Evolutionary conservation across 768 basidiomycete species (phyloP).

Genomic region (Psilocybe subaeruginosa): DNA sequence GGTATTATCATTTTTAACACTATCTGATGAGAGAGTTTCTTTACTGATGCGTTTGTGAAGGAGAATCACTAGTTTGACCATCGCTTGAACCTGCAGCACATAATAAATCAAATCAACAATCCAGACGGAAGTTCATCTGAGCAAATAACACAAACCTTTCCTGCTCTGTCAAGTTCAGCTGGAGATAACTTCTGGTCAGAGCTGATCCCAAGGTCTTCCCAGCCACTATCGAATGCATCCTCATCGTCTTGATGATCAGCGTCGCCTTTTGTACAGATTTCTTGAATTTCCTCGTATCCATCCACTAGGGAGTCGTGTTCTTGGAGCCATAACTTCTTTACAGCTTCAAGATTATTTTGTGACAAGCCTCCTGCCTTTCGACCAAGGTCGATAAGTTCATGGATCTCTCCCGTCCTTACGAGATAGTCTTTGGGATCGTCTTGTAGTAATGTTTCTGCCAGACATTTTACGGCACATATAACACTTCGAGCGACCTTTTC

Average conservation of each 20-base stretch:
- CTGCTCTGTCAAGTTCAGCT: conserved; percentile 57
- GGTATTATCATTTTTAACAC: conserved; percentile 19
- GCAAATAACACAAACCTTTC: conserved; percentile 45
- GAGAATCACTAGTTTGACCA: conserved; percentile 61
- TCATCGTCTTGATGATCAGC: conserved; percentile 32
- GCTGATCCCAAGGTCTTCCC: conserved; percentile 66
- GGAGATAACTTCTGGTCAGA: conserved; percentile 45
- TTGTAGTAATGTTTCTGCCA: conserved; percentile 43
- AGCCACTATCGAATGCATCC: conserved; percentile 53
- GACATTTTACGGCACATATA: conserved; percentile 44
- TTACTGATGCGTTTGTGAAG: conserved; percentile 64
- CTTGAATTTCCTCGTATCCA: conserved; percentile 57
- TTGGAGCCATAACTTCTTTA: conserved; percentile 50
- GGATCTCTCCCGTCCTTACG: conserved; percentile 58
- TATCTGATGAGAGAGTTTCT: conserved; percentile 45
- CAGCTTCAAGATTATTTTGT: conserved; percentile 58
- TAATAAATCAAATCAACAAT: conserved; percentile 1
- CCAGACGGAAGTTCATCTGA: neutral
- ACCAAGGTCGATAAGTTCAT: conserved; percentile 59
- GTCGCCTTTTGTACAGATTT: conserved; percentile 49
- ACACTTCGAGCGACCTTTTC: conserved; percentile 40
- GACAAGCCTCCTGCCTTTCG: conserved; percentile 53
- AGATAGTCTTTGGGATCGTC: conserved; percentile 50
- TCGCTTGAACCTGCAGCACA: conserved; percentile 50
- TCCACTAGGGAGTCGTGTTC: conserved; percentile 66